A percentile compares a stretch with the other conserved stretches of the same genome.
These are phyloP conservation scores for Platanthera guangdongensis DNA, from an alignment of 106 monocot genomes.

Conservation along the genomic window DNA sequence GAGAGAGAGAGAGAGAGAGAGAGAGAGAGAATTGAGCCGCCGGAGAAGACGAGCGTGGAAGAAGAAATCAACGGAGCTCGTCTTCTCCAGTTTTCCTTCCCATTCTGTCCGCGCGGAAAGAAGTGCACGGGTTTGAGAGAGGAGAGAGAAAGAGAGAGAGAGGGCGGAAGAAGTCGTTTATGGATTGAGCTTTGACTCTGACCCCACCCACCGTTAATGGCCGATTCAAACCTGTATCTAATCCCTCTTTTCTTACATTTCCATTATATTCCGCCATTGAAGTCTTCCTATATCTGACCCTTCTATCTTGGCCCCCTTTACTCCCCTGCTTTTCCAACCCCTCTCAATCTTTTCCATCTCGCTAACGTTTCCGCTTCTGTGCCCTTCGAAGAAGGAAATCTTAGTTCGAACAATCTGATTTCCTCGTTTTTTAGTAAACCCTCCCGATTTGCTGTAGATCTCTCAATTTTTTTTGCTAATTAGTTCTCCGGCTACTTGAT, in stretches of 20 bases:
- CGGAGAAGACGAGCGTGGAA: not conserved
- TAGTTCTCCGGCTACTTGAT: not conserved
- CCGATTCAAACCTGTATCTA: not conserved
- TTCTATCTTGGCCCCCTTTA: not conserved
- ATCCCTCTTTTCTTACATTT: not conserved
- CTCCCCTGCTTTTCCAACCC: not conserved
- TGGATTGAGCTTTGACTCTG: not conserved
- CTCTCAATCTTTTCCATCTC: not conserved
- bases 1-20: not conserved
- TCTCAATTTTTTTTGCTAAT: not conserved
- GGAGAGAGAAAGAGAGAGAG: not conserved
- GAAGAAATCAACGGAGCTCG: not conserved
- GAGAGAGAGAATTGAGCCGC: not conserved
- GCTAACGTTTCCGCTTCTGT: not conserved
- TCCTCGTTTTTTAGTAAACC: not conserved
- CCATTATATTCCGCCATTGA: not conserved
- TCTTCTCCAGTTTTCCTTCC: not conserved
- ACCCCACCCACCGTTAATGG: too few relatives aligned
- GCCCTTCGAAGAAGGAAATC: not conserved
- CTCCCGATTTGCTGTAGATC: too few relatives aligned
- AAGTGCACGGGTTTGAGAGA: not conserved
- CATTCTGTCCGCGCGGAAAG: not conserved
- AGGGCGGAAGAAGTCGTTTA: not conserved
- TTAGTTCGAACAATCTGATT: not conserved
- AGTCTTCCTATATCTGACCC: not conserved